These are phyloP conservation scores for Platismatia glauca DNA, from an alignment of 495 filamentous ascomycete species.

Conservation along the genomic window DNA sequence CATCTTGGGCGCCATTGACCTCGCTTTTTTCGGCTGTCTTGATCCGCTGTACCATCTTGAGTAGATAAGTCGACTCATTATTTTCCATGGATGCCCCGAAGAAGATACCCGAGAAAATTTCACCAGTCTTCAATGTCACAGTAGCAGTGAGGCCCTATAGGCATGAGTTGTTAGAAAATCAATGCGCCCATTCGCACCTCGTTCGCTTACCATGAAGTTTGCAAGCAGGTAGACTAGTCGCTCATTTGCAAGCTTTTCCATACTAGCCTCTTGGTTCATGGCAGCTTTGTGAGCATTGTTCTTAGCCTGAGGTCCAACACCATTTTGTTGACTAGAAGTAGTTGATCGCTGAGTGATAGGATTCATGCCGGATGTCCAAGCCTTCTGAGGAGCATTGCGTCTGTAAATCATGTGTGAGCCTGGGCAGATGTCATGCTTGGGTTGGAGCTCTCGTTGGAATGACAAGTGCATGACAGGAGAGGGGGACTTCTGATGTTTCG, in stretches of 20 bases:
- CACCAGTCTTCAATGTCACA: constrained; percentile 59
- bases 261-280: constrained; percentile 43
- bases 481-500: neutral
- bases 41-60: constrained; percentile 76
- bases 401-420: constrained; percentile 25
- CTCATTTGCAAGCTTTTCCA: constrained; percentile 58
- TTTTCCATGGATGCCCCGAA: constrained; percentile 49
- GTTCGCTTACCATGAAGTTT: constrained; percentile 49
- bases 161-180: neutral
- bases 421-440: neutral
- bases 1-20: constrained; percentile 47
- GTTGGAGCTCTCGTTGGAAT: neutral
- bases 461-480: neutral
- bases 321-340: constrained; percentile 44
- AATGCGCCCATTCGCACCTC: neutral
- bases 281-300: constrained; percentile 33
- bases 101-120: constrained; percentile 66
- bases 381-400: constrained; percentile 48
- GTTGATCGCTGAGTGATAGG: constrained; percentile 52
- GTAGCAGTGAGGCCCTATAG: constrained; percentile 57
- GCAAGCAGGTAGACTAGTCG: constrained; percentile 54
- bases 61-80: constrained; percentile 52
- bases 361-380: constrained; percentile 56
- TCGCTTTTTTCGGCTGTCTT: constrained; percentile 41
- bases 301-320: constrained; percentile 38